phyloP scores from a whole-genome alignment of 352 stramenopile species.

The Aphanomyces euteiches region DNA sequence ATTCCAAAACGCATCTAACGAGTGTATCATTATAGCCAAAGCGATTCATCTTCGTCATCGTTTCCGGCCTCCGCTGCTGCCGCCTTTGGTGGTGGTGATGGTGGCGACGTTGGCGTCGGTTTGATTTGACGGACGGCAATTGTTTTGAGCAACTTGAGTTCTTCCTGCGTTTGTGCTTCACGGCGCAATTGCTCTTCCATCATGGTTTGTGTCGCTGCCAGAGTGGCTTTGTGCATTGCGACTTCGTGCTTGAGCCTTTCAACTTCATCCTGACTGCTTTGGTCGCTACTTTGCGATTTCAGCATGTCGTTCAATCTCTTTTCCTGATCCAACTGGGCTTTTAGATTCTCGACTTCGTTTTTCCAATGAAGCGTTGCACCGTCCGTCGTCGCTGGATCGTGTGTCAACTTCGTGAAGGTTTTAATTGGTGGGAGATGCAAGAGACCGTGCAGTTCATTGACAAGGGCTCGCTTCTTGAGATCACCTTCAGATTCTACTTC shows the following conservation, averaged over 20 bases:
- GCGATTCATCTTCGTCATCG: background rate
- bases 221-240: conserved; percentile 19
- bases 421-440: conserved; percentile 17
- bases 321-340: conserved; percentile 9
- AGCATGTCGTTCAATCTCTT: conserved; percentile 19
- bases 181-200: conserved; percentile 21
- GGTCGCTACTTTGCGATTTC: background rate
- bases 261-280: conserved; percentile 12
- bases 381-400: background rate
- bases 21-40: conserved; percentile 17
- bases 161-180: background rate
- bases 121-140: background rate
- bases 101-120: background rate
- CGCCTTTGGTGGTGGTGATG: background rate
- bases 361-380: background rate
- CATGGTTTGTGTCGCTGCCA: conserved; percentile 11
- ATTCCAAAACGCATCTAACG: background rate
- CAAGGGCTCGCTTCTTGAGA: conserved; percentile 1
- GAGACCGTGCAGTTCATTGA: conserved; percentile 24
- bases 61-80: background rate
- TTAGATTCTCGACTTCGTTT: conserved; percentile 23
- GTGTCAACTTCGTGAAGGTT: conserved; percentile 16
- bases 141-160: conserved; percentile 18
- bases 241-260: conserved; percentile 13
- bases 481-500: conserved; percentile 10